Base-by-base conservation (phyloP, 495 filamentous ascomycete genomes). In the Aspergillus leporis region DNA sequence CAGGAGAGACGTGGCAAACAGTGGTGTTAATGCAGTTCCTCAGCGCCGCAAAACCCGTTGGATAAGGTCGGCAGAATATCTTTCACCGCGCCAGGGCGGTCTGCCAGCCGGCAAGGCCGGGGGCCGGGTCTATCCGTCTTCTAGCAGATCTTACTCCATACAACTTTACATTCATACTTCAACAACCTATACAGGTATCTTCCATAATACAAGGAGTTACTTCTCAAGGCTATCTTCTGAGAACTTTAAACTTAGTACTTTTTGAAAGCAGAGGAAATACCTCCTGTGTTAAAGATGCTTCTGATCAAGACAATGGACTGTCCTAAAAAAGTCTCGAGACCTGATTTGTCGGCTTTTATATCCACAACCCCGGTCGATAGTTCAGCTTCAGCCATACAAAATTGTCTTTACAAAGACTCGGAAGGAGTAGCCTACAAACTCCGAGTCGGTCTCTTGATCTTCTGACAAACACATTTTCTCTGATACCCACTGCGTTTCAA, bases 31-130 rank as follows among this genome's bases (percentile, higher is more conserved):
- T 16, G 38, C 38, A 34, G 41, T 30, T 48, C 23, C 38, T 52
- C 58, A 32, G 40, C 22, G 28, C 40, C 46, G 60, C 53, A 62
- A 71, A 67, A 67, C 61, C 54, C 54, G 51, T 2, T 23, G 54
- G 8, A 62, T 69, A 67, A 32, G 60, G 45, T 60, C 19, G 16
- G 65, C 54, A 61, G 4, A 56, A 53, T 18, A 10, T 4, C 10
- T 16, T 16, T 0, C 14, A 28, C 59, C 58, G 59, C 58, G 58
- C 51, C n/a, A 4, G 23, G 55, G 55, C 55, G 55, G 55, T 51
- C 10, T 18, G 55, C 6, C 21, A 16, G 23, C n/a, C n/a, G n/a
- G n/a, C n/a, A n/a, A n/a, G n/a, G n/a, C n/a, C n/a, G n/a, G n/a
- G n/a, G n/a, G n/a, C n/a, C 4, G 38, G 12, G 14, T 41, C 3